phyloP scores from a whole-genome alignment of 2,329 filamentous ascomycete genomes.

The Ophiostoma populinum region DNA sequence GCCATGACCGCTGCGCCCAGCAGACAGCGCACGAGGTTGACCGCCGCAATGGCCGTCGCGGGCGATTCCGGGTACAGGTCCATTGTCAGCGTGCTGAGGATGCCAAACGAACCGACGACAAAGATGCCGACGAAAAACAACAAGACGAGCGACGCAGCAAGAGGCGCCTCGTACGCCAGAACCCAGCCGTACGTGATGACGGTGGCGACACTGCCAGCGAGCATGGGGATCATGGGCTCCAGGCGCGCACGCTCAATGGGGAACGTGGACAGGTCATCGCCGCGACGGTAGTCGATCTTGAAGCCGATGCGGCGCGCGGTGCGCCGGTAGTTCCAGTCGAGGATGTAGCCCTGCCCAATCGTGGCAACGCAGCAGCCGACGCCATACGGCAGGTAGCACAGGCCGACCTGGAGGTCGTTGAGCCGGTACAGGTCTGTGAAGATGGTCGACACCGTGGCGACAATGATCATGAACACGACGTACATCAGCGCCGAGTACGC shows the following conservation, averaged over 20 bases:
- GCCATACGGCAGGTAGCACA: conserved; percentile 38
- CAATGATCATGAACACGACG: conserved; percentile 35
- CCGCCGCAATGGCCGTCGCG: conserved; percentile 44
- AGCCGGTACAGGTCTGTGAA: conserved; percentile 34
- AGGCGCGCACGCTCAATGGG: conserved; percentile 39
- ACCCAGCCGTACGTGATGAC: conserved; percentile 40
- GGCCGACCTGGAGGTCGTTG: conserved; percentile 31
- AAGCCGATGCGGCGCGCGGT: conserved; percentile 45
- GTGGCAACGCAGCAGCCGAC: conserved; percentile 30
- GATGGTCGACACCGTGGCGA: conserved; percentile 34
- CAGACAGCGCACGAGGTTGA: conserved; percentile 45
- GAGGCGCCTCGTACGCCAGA: conserved; percentile 22
- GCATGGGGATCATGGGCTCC: conserved; percentile 34
- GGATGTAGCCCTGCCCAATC: conserved; percentile 36
- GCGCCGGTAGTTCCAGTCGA: conserved; percentile 54
- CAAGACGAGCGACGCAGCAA: conserved; percentile 37
- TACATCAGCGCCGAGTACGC: conserved; percentile 37
- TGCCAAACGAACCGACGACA: conserved; percentile 43
- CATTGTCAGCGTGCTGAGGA: conserved; percentile 45
- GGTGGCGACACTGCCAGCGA: conserved; percentile 34
- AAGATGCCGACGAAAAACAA: conserved; percentile 39
- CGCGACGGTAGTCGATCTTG: conserved; percentile 39
- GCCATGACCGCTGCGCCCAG: conserved; percentile 41
- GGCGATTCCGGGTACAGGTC: conserved; percentile 44
- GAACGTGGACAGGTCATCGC: conserved; percentile 31